Base-by-base conservation (phyloP, 176 grass and related monocot species). In the Musa schizocarpa region DNA sequence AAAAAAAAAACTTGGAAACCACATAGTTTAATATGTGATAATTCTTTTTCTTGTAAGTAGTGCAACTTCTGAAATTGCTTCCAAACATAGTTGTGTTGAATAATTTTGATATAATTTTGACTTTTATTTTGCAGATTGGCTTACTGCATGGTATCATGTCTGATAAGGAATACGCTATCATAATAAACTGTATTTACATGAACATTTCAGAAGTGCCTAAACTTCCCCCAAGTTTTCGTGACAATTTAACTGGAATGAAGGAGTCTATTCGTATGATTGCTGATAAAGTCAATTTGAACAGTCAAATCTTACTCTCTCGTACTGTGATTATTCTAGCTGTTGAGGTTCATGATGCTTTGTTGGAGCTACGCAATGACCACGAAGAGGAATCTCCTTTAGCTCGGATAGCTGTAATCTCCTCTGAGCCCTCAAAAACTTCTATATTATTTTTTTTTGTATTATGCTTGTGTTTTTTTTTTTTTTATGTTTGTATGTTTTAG, bases 141-240 rank as follows among this genome's bases (percentile, higher is more conserved):
- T 82, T 93, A 72, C 85, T 98, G 12, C 94, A 98, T 73, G 90
- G 71, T 79, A 80, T 91, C 63, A 98, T 98, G 94, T 93, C 90
- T 64, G 86, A 91, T 85, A 98, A 93, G 77, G 94, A 98, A 81
- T 98, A 98, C 80, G 85, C 81, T 88, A 90, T 98, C 61, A 93
- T 89, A 72, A 87, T 86, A 73, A 91, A 75, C 72, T 98, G 94
- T 82, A 79, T 93, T 83, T 90, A 86, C 0, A 93, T 89, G 81
- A 98, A 98, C 75, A 71, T 98, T 27, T 87, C 90, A 10, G 94
- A 98, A 81, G 43, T 84, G 11, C 94, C 94, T 52, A 98, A 93
- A 64, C 80, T 91, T 76, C 94, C 94, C 16, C 94, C 90, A 68
- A 89, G 88, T 85, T 98, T 98, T 58, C 90, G 94, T 73, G 94